Percentiles rank a stretch among this genome's conserved stretches.
These are phyloP conservation scores for Stereocaulon alpinum DNA, from an alignment of 495 filamentous ascomycete species.

Conservation along the genomic window DNA sequence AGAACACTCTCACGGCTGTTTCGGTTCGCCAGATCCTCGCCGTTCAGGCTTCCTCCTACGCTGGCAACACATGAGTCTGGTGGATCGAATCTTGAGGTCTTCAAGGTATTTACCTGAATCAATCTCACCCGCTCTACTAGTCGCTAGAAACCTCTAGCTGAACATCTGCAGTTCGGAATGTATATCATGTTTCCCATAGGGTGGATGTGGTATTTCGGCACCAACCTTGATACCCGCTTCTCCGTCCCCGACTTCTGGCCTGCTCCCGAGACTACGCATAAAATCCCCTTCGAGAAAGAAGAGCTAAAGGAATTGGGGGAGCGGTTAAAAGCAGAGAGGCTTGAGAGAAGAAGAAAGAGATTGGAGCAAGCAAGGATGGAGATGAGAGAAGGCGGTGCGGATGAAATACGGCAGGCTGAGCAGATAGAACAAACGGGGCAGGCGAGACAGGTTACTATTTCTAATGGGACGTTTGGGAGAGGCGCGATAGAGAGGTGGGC, in stretches of 20 bases:
- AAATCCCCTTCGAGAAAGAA: constrained; percentile 77
- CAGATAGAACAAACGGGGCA: neutral
- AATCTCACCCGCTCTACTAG: constrained; percentile 5
- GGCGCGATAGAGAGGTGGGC: constrained; percentile 13
- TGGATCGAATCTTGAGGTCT: constrained; percentile 87
- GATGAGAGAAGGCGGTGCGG: neutral
- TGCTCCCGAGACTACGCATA: constrained; percentile 70
- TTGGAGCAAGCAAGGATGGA: constrained; percentile 39
- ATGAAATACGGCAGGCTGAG: constrained; percentile 5
- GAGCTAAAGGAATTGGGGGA: constrained; percentile 74
- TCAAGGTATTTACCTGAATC: constrained; percentile 56
- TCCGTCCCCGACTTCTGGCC: constrained; percentile 89
- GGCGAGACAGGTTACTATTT: neutral
- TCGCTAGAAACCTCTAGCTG: constrained; percentile 7
- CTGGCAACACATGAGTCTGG: constrained; percentile 45
- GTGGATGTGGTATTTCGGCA: constrained; percentile 99
- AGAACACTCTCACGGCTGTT: neutral
- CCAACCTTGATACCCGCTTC: constrained; percentile 91
- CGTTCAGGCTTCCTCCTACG: constrained; percentile 5
- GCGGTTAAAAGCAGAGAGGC: constrained; percentile 51
- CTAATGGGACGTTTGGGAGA: constrained; percentile 2
- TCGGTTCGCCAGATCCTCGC: neutral
- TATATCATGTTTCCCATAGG: constrained; percentile 98
- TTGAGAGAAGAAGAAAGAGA: constrained; percentile 49
- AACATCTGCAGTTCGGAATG: constrained; percentile 66